A percentile compares a stretch with the other conserved stretches of the same genome.
These are phyloP conservation scores for Kalaharituber pfeilii DNA, from an alignment of 2,329 filamentous ascomycete genomes.

Conservation along the genomic window DNA sequence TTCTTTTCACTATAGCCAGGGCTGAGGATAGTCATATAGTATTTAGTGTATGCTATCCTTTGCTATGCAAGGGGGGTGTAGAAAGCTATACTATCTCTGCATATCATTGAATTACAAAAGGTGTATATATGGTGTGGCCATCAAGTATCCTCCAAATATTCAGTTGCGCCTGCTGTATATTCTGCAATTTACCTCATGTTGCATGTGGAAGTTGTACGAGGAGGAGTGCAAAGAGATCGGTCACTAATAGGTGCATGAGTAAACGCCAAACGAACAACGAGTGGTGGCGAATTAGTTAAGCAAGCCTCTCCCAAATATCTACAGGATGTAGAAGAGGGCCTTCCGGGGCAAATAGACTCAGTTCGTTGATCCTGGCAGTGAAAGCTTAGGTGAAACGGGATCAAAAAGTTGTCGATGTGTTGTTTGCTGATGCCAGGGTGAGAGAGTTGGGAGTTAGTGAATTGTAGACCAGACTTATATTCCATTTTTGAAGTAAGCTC, in stretches of 20 bases:
- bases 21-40: too few species aligned
- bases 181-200: too few species aligned
- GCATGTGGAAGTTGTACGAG: too few species aligned
- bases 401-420: constrained; percentile 75
- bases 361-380: constrained; percentile 87
- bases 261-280: constrained; percentile 48
- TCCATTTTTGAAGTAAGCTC: constrained; percentile 69
- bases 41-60: too few species aligned
- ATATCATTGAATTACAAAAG: too few species aligned
- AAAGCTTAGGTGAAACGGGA: constrained; percentile 87
- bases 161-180: too few species aligned
- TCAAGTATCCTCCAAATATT: too few species aligned
- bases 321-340: constrained; percentile 90
- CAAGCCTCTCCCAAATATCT: constrained; percentile 90
- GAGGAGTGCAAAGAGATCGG: too few species aligned
- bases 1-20: too few species aligned
- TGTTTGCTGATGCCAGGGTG: constrained; percentile 93
- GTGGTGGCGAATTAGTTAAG: constrained; percentile 83
- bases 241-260: constrained; percentile 83
- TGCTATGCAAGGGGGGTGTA: too few species aligned
- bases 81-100: too few species aligned
- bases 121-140: too few species aligned
- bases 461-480: constrained; percentile 98
- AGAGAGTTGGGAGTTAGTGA: constrained; percentile 91
- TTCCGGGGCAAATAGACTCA: constrained; percentile 70